Evolutionary conservation across 2,329 filamentous ascomycete species (phyloP).

Genomic region (Talaromyces verruculosus): DNA sequence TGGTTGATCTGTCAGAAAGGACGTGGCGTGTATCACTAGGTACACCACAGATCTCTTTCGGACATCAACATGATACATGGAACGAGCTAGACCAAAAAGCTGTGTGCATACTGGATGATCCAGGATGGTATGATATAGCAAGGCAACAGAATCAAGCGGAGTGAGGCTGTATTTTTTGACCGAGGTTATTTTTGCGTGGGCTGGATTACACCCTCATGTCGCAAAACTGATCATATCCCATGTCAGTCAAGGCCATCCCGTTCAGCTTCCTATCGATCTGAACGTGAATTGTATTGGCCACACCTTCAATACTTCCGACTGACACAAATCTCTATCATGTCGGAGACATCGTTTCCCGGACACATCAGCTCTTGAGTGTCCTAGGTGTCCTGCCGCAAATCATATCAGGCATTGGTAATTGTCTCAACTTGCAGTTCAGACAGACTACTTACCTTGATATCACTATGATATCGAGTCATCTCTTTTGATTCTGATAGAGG

Average conservation of each 20-base stretch:
- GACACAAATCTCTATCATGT: neutral
- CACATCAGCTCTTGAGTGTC: slow-evolving; percentile 4
- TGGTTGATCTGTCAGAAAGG: neutral
- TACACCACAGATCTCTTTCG: neutral
- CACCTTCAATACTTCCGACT: neutral
- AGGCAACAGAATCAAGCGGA: neutral
- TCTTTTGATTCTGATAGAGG: neutral
- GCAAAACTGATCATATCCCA: neutral
- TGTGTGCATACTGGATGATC: neutral
- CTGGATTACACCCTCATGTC: neutral
- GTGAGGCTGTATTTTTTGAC: neutral
- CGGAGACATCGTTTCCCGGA: neutral
- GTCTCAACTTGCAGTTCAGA: neutral
- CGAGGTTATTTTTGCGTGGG: neutral
- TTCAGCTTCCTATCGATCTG: neutral
- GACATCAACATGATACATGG: neutral
- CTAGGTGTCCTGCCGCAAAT: neutral
- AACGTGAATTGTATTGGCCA: neutral
- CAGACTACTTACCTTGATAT: neutral
- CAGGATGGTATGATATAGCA: neutral
- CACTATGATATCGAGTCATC: neutral
- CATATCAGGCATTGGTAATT: neutral
- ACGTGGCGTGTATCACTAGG: neutral
- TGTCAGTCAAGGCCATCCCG: neutral
- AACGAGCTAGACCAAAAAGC: neutral